Conservation (phyloP, 352 stramenopile genomes). For the Globisporangium middletonii region DNA sequence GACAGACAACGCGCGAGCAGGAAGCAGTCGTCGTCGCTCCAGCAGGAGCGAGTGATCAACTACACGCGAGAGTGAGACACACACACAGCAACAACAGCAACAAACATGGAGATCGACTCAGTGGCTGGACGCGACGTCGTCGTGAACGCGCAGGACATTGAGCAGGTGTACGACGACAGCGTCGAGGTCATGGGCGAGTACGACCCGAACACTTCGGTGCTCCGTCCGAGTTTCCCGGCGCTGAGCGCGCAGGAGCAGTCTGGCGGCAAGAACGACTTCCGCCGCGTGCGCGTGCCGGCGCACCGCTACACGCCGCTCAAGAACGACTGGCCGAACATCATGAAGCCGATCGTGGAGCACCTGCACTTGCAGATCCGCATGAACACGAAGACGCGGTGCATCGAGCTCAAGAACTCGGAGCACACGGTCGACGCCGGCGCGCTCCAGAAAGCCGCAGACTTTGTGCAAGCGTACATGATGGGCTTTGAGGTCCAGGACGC, state of each 20-base stretch:
- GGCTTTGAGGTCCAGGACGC: slow-evolving; percentile 98
- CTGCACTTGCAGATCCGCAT: slow-evolving; percentile 98
- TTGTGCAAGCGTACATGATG: slow-evolving; percentile 99
- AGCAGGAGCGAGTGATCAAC: background rate
- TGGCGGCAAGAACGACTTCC: slow-evolving; percentile 93
- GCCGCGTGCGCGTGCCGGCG: slow-evolving; percentile 93
- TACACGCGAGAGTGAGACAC: background rate
- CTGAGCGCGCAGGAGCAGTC: slow-evolving; percentile 67
- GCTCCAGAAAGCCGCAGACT: slow-evolving; percentile 97
- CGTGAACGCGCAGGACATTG: slow-evolving; percentile 42
- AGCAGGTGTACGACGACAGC: slow-evolving; percentile 38
- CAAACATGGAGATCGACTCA: slow-evolving; percentile 68
- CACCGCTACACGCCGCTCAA: slow-evolving; percentile 98
- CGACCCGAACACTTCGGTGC: slow-evolving; percentile 20
- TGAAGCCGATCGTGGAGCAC: slow-evolving; percentile 98
- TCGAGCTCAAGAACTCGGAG: slow-evolving; percentile 96
- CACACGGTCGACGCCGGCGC: slow-evolving; percentile 92
- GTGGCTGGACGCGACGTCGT: slow-evolving; percentile 53
- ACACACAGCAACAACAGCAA: slow-evolving; percentile 2
- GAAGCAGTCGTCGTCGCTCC: background rate
- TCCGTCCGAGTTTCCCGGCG: slow-evolving; percentile 67
- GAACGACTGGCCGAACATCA: slow-evolving; percentile 98
- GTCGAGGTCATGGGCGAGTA: slow-evolving; percentile 54
- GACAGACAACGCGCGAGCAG: too few relatives aligned
- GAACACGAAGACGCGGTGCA: slow-evolving; percentile 98